Base-by-base conservation (phyloP, 1,139 yeast genomes). In the Geotrichum citri-aurantii region DNA sequence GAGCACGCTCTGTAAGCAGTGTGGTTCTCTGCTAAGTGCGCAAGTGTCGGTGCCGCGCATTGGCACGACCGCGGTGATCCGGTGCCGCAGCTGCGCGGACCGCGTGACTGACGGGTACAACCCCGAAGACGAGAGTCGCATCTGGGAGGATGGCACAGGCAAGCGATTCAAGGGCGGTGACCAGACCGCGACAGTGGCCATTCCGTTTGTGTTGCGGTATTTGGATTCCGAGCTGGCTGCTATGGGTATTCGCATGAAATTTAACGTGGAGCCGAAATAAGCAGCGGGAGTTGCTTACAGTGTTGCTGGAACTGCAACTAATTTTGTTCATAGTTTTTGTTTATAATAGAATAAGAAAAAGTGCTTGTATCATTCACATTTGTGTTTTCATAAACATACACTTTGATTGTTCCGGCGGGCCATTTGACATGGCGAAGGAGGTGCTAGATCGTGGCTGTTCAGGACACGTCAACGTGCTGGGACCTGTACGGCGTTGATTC, bases 141-240 rank as follows among this genome's bases (percentile, higher is more conserved):
- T 88, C 54, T 93, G 99, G 99, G 97, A 92, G 77, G 99, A 93
- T 73, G 98, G 98, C 19, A 91, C 86, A 68, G 98, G 99, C 55
- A 86, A 83, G 71, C 84, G 86, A 71, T 93, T 86, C 72, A 85
- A 84, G 60, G 99, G 99, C 59, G 99, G 99, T 69, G 86, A 83
- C 62, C 81, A 92, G 64, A 90, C 96, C 31, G 86, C 98, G 2
- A 88, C 96, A 0, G 95, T 95, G 64, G 97, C 97, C 50, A 87
- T 95, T 72, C 99, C 99, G 60, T 93, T 91, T 72, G 99, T 95
- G 48, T 82, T 95, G 79, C 88, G 92, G 73, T 95, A 93, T 72
- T 80, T 95, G 73, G 97, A 93, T 69, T 89, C 97, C 37, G 99
- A 95, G 74, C 81, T 95, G 67, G 85, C 96, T 17, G 99, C 99